phyloP scores from a whole-genome alignment of 2,329 filamentous ascomycete genomes.

The Hymenoscyphus albidus region DNA sequence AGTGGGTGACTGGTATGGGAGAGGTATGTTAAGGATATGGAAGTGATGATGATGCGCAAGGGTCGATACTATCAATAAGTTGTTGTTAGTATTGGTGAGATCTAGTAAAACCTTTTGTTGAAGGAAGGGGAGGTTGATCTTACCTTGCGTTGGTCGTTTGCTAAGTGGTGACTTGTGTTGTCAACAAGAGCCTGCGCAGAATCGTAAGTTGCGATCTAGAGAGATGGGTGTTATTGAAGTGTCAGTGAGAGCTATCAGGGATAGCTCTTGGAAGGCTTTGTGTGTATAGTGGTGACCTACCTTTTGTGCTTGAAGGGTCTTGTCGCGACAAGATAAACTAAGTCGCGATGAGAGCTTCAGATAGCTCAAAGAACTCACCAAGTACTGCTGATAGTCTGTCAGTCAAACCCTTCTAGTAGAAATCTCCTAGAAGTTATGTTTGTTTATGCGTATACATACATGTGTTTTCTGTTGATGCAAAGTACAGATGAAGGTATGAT shows the following conservation, averaged over 20 bases:
- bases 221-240: background rate
- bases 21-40: background rate
- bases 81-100: background rate
- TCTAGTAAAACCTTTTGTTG: background rate
- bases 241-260: background rate
- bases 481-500: background rate
- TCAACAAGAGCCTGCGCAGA: background rate
- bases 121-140: background rate
- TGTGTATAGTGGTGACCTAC: background rate
- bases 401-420: background rate
- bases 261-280: background rate
- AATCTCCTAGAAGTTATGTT: background rate
- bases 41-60: background rate
- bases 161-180: background rate
- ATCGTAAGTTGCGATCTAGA: background rate
- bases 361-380: background rate
- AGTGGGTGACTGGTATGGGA: background rate
- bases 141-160: background rate
- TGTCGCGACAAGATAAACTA: background rate
- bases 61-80: background rate
- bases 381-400: background rate
- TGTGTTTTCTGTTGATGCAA: background rate
- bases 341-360: background rate
- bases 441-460: background rate
- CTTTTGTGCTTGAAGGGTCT: background rate